phyloP scores from a whole-genome alignment of 805 yeast genomes.

The Jamesozyma rosinii region DNA sequence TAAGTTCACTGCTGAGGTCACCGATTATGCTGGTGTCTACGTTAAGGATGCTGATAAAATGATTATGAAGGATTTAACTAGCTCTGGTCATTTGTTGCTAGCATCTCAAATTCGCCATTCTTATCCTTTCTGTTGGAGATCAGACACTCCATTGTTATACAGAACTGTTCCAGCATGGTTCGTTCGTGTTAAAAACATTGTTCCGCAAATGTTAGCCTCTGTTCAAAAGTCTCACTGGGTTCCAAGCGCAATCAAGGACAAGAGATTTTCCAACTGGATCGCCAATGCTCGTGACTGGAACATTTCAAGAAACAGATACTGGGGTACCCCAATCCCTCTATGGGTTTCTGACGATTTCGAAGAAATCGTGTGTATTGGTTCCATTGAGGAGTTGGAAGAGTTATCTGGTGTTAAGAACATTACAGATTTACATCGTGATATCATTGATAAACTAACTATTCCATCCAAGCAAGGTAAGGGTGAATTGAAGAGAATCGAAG shows the following conservation, averaged over 20 bases:
- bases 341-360: slow-evolving; percentile 93
- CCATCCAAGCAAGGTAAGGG: slow-evolving; percentile 91
- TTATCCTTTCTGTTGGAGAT: slow-evolving; percentile 99
- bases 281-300: slow-evolving; percentile 99
- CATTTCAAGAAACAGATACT: slow-evolving; percentile 93
- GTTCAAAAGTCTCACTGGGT: slow-evolving; percentile 91
- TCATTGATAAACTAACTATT: slow-evolving; percentile 82
- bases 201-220: slow-evolving; percentile 81
- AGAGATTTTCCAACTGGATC: slow-evolving; percentile 96
- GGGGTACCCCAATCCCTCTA: slow-evolving; percentile 99
- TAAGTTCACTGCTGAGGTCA: slow-evolving; percentile 63
- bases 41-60: slow-evolving; percentile 93
- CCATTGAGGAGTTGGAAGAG: slow-evolving; percentile 75
- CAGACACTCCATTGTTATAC: slow-evolving; percentile 93
- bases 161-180: slow-evolving; percentile 99
- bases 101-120: slow-evolving; percentile 85
- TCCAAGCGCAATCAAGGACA: slow-evolving; percentile 80
- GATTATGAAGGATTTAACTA: slow-evolving; percentile 78
- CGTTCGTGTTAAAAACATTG: slow-evolving; percentile 75
- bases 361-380: slow-evolving; percentile 89
- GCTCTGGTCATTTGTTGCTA: slow-evolving; percentile 61
- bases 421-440: slow-evolving; percentile 89
- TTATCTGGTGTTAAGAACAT: slow-evolving; percentile 75
- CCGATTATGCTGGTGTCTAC: slow-evolving; percentile 69
- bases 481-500: slow-evolving; percentile 78